Percentiles rank a stretch among this genome's conserved stretches.
Conservation (phyloP, 805 yeast species). For the Lachancea fermentati region DNA sequence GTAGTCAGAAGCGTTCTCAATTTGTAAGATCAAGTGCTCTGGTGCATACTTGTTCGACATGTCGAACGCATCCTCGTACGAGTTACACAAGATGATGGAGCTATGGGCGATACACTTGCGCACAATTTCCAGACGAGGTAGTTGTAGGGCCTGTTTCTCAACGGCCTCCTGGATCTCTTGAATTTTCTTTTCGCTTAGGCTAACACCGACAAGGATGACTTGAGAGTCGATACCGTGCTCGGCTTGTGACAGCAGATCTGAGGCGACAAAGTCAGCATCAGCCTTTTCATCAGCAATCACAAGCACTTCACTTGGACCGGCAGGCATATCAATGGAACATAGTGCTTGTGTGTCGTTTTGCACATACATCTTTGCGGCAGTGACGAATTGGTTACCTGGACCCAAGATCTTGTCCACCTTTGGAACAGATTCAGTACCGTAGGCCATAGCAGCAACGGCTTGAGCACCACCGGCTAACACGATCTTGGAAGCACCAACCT, state of each 20-base stretch:
- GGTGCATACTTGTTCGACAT: constrained; percentile 93
- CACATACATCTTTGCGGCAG: constrained; percentile 97
- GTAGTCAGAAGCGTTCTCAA: constrained; percentile 67
- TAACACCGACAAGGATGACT: constrained; percentile 85
- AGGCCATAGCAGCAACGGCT: constrained; percentile 98
- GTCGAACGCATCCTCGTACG: constrained; percentile 75
- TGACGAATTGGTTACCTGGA: constrained; percentile 98
- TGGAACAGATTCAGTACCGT: constrained; percentile 88
- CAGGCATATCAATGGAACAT: constrained; percentile 98
- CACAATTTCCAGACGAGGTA: constrained; percentile 92
- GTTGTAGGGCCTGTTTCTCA: constrained; percentile 69
- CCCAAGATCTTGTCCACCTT: constrained; percentile 97
- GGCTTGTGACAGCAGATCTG: constrained; percentile 93
- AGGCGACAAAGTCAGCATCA: constrained; percentile 95
- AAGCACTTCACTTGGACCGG: constrained; percentile 97
- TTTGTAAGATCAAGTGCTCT: constrained; percentile 91
- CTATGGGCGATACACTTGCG: constrained; percentile 91
- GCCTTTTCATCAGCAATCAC: constrained; percentile 88
- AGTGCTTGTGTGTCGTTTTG: constrained; percentile 93
- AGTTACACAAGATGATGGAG: constrained; percentile 62
- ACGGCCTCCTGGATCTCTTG: constrained; percentile 75
- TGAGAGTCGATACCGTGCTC: constrained; percentile 99
- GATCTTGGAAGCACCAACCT: constrained; percentile 85
- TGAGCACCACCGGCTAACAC: constrained; percentile 99
- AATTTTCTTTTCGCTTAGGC: constrained; percentile 53